Base-by-base conservation (phyloP, 495 filamentous ascomycete species). In the Podospora didyma region DNA sequence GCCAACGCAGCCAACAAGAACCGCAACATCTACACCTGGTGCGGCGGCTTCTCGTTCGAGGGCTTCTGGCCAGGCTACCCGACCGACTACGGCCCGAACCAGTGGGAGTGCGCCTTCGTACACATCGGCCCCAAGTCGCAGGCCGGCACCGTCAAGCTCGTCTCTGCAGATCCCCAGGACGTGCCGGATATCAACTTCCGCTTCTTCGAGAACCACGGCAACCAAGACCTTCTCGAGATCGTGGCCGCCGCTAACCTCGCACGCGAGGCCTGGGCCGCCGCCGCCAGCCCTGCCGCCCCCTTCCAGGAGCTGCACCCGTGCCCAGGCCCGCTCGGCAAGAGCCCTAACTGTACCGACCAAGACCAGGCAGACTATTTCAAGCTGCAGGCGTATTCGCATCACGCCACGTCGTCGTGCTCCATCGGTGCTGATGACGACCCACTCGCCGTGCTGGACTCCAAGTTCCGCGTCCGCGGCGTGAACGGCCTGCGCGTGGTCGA, bases 401-500 rank as follows among this genome's bases (percentile, higher is more conserved):
- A 85, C 59, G 72, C 77, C 1, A 71, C 69, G 2, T 75, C 80
- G 3, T 83, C 81, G 0, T 83, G 80, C 60, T 76, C 74, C 16
- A 82, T 85, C 64, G 82, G 82, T 0, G 70, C 63, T 22, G 62
- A 69, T 0, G 60, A 62, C 22, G 73, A 84, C 51, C 65, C 65
- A 0, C 69, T 73, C 65, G 75, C 80, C 10, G 80, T 85, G 2
- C 53, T 86, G 6, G 80, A 84, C 60, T 73, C 75, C 44, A 75
- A 76, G 46, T 70, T 85, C 41, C 65, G 72, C 2, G 81, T 85
- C 2, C 66, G 69, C 4, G 82, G 82, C 2, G 79, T 85, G 5
- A 58, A 63, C 7, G 72, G 78, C 0, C 63, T 85, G 48, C 70
- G 82, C 0, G 79, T 85, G 34, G 82, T 79, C 0, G 82, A 86